phyloP scores from a whole-genome alignment of 179 eudicot species.

The Gypsophila paniculata region DNA sequence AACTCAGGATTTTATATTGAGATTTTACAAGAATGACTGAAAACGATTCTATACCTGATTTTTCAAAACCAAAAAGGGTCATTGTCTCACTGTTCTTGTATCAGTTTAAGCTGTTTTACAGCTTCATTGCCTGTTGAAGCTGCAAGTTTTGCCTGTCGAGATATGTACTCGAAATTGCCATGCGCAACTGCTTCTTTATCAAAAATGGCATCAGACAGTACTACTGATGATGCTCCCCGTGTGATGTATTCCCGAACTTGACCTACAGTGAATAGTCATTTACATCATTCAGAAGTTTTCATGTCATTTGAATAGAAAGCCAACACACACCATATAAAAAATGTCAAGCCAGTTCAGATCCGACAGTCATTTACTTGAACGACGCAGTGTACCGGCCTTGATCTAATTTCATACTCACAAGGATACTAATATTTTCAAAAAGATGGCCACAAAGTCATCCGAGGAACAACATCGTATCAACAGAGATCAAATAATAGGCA shows the following conservation, averaged over 20 bases:
- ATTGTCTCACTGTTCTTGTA: not conserved
- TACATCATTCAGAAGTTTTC: not conserved
- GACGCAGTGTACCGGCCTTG: too few relatives aligned
- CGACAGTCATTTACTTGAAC: too few relatives aligned
- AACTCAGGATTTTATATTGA: not conserved
- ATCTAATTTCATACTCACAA: too few relatives aligned
- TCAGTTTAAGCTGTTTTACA: slow-evolving; percentile 23
- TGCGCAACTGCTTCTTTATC: slow-evolving; percentile 48
- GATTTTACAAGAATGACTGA: not conserved
- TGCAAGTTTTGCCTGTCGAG: slow-evolving; percentile 48
- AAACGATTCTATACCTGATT: not conserved
- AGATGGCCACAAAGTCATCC: too few relatives aligned
- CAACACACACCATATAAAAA: not conserved
- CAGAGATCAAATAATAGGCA: too few relatives aligned
- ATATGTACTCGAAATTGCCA: slow-evolving; percentile 41
- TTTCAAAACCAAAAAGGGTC: too few relatives aligned
- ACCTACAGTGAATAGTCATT: slow-evolving; percentile 32
- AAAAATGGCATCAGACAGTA: slow-evolving; percentile 79
- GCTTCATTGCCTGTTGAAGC: slow-evolving; percentile 44
- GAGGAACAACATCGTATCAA: too few relatives aligned
- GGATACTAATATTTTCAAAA: too few relatives aligned
- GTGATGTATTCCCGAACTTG: slow-evolving; percentile 44
- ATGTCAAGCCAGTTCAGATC: too few relatives aligned
- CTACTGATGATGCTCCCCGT: slow-evolving; percentile 71
- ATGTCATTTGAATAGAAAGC: not conserved